A percentile compares a stretch with the other conserved stretches of the same genome.
These are phyloP conservation scores for Daldinia vernicosa DNA, from an alignment of 495 filamentous ascomycete species.

Conservation along the genomic window DNA sequence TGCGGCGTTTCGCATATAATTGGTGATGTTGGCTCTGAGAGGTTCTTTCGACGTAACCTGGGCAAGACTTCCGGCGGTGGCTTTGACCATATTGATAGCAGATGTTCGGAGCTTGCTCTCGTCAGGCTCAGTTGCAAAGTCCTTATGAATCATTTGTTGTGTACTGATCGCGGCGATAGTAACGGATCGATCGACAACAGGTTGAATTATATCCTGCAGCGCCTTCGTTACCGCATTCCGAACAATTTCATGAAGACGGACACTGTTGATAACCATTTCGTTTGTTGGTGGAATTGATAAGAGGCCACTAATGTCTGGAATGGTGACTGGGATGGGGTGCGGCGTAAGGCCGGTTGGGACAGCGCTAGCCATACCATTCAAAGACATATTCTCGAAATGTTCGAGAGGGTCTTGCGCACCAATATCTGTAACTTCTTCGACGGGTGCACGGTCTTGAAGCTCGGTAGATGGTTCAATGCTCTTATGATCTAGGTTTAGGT, in stretches of 20 bases:
- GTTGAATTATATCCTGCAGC: conserved; percentile 92
- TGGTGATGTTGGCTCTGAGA: conserved; percentile 91
- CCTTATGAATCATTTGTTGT: conserved; percentile 90
- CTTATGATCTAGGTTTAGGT: conserved; percentile 87
- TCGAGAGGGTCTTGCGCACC: conserved; percentile 62
- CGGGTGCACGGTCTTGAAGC: conserved; percentile 74
- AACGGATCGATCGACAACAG: conserved; percentile 95
- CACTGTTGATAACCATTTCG: conserved; percentile 74
- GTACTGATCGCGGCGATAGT: conserved; percentile 97
- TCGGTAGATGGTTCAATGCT: conserved; percentile 82
- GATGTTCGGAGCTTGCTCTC: conserved; percentile 84
- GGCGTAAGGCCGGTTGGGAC: conserved; percentile 76
- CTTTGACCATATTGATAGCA: conserved; percentile 89
- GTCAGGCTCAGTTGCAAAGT: conserved; percentile 92
- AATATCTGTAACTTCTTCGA: conserved; percentile 69
- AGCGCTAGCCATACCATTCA: conserved; percentile 74
- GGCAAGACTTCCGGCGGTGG: conserved; percentile 90
- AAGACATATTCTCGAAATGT: conserved; percentile 77
- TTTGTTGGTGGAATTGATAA: conserved; percentile 79
- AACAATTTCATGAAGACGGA: conserved; percentile 81
- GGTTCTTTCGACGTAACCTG: conserved; percentile 99
- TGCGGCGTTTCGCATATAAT: conserved; percentile 87
- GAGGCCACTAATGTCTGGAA: conserved; percentile 80
- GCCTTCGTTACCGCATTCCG: conserved; percentile 84
- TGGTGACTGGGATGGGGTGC: conserved; percentile 72